phyloP scores from a whole-genome alignment of 1,284 basidiomycete species.

The Phellopilus nigrolimitatus region DNA sequence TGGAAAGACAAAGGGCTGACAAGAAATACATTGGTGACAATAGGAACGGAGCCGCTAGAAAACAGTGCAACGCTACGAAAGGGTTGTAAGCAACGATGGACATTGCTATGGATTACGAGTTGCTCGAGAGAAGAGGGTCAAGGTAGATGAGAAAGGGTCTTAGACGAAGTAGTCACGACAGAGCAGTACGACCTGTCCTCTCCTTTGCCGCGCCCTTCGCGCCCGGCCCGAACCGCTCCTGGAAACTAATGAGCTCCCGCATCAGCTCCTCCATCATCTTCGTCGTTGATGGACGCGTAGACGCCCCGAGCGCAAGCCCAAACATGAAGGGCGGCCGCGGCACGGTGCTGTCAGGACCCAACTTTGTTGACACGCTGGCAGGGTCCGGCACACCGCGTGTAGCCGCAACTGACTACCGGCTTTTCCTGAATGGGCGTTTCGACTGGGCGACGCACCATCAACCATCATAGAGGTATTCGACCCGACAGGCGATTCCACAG shows the following conservation, averaged over 20 bases:
- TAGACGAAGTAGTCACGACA: neutral
- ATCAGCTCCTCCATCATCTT: conserved; percentile 85
- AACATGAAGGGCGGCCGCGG: neutral
- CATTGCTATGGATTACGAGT: too few relatives aligned
- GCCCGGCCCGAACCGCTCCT: conserved; percentile 75
- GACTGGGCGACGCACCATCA: conserved; percentile 16
- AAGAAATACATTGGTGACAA: neutral
- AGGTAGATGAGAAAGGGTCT: neutral
- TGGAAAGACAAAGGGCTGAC: too few relatives aligned
- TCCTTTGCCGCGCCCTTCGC: conserved; percentile 55
- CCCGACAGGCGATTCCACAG: neutral
- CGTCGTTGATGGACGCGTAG: conserved; percentile 45
- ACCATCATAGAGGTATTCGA: conserved; percentile 25
- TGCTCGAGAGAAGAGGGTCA: too few relatives aligned
- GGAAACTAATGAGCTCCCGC: conserved; percentile 81
- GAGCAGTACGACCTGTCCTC: conserved; percentile 25
- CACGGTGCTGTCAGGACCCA: conserved; percentile 14
- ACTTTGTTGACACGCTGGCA: too few relatives aligned
- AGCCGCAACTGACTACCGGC: too few relatives aligned
- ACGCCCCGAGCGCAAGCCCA: neutral
- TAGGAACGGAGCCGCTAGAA: neutral
- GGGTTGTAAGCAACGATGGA: too few relatives aligned
- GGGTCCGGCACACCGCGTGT: too few relatives aligned
- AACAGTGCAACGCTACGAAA: too few relatives aligned
- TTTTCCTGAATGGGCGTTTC: conserved; percentile 26